Base-by-base conservation (phyloP, 129 eudicot genomes). In the Dittrichia graveolens region DNA sequence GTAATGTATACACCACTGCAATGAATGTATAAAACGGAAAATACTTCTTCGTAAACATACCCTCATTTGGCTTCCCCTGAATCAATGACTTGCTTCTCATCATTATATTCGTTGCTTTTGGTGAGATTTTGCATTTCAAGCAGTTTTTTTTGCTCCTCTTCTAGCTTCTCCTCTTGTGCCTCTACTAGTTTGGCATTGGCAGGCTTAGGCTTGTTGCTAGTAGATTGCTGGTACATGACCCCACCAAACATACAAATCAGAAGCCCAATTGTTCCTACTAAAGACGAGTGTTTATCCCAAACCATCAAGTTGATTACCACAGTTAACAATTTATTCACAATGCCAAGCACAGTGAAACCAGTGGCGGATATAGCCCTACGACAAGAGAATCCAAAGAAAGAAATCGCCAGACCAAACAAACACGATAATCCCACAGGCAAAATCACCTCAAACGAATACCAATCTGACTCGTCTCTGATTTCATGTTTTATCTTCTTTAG, bases 371-470 rank as follows among this genome's bases (percentile, higher is more conserved):
- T 95, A 35, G 99, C 91, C 75, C 85, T 95, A 15, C 99, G 93
- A 58, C 99, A 95, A 57, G 99, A 95, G 69, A 95, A 95, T 13
- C 99, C 99, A 64, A 95, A 95, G 82, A 95, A 95, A n/a, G 97
- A 95, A 71, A 95, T 95, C 0, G 97, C 92, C 62, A 95, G 78
- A 65, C 99, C 99, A 76, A 95, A 95, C 78, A 95, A 81, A 57
- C 97, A 95, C 5, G 99, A 95, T 49, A 95, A 60, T 13, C 90
- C 97, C 6, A 95, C 97, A 3, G 99, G 96, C 77, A 95, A 84
- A 49, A 95, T 63, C 63, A 94, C 97, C 64, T 78, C 78, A 72
- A 90, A 90, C 10, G 97, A 85, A 69, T 88, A 72, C 98, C 98
- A 94, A 80, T 94, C 95, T 13, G 94, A 62, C 69, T 90, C 99